These are phyloP conservation scores for Mycogone perniciosa DNA, from an alignment of 2,329 filamentous ascomycete genomes.

Conservation along the genomic window DNA sequence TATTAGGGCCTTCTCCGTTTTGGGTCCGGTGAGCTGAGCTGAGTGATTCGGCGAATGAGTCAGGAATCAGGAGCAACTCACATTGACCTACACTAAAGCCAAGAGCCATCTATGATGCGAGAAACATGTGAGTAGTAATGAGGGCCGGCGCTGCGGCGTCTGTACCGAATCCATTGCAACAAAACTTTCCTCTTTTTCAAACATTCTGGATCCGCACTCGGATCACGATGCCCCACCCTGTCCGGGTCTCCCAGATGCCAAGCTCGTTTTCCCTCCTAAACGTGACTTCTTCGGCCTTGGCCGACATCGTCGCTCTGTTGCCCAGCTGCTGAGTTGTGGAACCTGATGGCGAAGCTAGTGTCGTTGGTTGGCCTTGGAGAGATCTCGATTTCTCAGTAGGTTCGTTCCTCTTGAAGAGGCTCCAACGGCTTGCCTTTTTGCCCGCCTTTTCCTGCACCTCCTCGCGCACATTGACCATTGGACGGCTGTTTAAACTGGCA, in stretches of 20 bases:
- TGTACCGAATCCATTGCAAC: background rate
- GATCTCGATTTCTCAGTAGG: slow-evolving; percentile 12
- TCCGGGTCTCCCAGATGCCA: slow-evolving; percentile 45
- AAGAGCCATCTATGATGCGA: too few species aligned
- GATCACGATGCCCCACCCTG: slow-evolving; percentile 45
- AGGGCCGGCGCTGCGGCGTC: too few species aligned
- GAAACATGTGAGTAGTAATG: too few species aligned
- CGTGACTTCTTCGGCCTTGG: slow-evolving; percentile 40
- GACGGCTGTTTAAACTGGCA: slow-evolving; percentile 18
- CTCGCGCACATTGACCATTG: slow-evolving; percentile 22
- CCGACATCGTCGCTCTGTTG: slow-evolving; percentile 32
- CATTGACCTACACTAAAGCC: background rate
- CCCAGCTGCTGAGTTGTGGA: slow-evolving; percentile 5
- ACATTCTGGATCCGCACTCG: slow-evolving; percentile 23
- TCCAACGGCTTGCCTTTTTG: slow-evolving; percentile 30
- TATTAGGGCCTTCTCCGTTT: background rate
- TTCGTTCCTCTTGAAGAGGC: slow-evolving; percentile 24
- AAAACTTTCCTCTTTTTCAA: background rate
- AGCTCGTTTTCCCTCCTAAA: slow-evolving; percentile 47
- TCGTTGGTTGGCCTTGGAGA: background rate
- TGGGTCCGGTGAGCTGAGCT: background rate
- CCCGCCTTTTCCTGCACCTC: slow-evolving; percentile 27
- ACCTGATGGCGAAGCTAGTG: background rate
- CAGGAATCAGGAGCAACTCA: background rate
- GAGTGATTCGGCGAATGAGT: slow-evolving; percentile 2